These are phyloP conservation scores for Geum urbanum DNA, from an alignment of 306 rosid genomes.

Conservation along the genomic window DNA sequence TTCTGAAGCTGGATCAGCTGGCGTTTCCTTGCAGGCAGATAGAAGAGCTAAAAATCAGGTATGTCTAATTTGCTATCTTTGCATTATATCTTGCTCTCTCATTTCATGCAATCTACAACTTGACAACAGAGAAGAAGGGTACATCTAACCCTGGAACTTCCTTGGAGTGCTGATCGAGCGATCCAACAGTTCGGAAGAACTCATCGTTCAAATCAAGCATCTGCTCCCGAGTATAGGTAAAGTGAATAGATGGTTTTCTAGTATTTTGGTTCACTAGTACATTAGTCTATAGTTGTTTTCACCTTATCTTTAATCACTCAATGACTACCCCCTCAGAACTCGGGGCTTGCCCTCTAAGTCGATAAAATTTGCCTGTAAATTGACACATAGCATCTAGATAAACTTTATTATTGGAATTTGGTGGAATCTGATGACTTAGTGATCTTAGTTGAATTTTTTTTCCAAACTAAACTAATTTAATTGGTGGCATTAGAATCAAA, in stretches of 20 bases:
- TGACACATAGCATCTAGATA: background rate
- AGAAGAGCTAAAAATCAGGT: constrained; percentile 92
- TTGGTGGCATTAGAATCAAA: too few species aligned
- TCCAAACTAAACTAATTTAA: too few species aligned
- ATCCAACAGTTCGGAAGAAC: constrained; percentile 99
- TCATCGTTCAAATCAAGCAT: constrained; percentile 97
- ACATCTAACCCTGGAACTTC: constrained; percentile 93
- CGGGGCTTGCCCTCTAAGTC: background rate
- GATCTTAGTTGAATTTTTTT: background rate
- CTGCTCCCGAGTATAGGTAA: constrained; percentile 98
- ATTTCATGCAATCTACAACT: constrained; percentile 22
- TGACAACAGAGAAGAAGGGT: constrained; percentile 82
- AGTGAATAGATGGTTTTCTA: constrained; percentile 37
- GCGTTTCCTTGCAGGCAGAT: constrained; percentile 97
- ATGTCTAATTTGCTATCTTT: constrained; percentile 20
- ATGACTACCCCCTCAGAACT: background rate
- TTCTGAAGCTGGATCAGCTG: constrained; percentile 99
- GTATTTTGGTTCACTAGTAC: background rate
- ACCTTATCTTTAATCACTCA: background rate
- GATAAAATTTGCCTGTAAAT: too few species aligned
- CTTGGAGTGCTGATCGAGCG: constrained; percentile 99
- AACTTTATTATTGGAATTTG: background rate
- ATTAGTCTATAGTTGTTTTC: background rate
- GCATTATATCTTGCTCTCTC: constrained; percentile 17
- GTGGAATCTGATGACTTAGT: background rate